These are phyloP conservation scores for Botrytis sinoallii DNA, from an alignment of 2,329 filamentous ascomycete species.

Conservation along the genomic window DNA sequence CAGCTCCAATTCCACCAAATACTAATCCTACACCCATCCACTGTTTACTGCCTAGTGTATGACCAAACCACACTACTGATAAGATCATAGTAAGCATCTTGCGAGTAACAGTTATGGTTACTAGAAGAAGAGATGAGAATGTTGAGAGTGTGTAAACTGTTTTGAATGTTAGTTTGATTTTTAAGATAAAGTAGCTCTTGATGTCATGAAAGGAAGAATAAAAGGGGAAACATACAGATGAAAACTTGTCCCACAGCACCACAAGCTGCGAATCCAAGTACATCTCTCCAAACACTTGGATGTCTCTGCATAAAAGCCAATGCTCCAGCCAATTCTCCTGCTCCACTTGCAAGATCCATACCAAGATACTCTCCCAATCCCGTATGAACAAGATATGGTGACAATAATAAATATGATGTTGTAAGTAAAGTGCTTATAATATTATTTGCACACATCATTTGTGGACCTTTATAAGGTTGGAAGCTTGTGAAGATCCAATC, in stretches of 20 bases:
- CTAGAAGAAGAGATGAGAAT: constrained; percentile 87
- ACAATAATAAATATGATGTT: constrained; percentile 68
- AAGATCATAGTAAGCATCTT: constrained; percentile 99
- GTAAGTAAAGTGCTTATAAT: constrained; percentile 80
- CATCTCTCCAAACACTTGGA: constrained; percentile 80
- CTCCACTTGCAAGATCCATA: constrained; percentile 57
- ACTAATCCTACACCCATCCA: constrained; percentile 90
- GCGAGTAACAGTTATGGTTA: constrained; percentile 93
- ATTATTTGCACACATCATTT: constrained; percentile 99
- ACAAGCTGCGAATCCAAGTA: constrained; percentile 84
- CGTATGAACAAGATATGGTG: constrained; percentile 74
- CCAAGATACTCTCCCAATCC: constrained; percentile 62
- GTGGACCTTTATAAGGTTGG: constrained; percentile 79
- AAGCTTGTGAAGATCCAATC: constrained; percentile 87
- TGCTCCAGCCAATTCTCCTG: constrained; percentile 74
- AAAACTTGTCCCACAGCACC: constrained; percentile 95
- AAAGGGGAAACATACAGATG: constrained; percentile 61
- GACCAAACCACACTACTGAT: constrained; percentile 91
- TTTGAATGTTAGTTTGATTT: constrained; percentile 11
- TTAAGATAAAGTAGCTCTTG: neutral
- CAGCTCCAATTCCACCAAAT: constrained; percentile 91
- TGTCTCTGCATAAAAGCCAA: constrained; percentile 76
- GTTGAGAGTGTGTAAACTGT: constrained; percentile 82
- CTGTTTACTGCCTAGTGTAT: constrained; percentile 81
- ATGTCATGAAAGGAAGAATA: constrained; percentile 2